These are phyloP conservation scores for Somion occarium DNA, from an alignment of 1,284 basidiomycete species.

Conservation along the genomic window DNA sequence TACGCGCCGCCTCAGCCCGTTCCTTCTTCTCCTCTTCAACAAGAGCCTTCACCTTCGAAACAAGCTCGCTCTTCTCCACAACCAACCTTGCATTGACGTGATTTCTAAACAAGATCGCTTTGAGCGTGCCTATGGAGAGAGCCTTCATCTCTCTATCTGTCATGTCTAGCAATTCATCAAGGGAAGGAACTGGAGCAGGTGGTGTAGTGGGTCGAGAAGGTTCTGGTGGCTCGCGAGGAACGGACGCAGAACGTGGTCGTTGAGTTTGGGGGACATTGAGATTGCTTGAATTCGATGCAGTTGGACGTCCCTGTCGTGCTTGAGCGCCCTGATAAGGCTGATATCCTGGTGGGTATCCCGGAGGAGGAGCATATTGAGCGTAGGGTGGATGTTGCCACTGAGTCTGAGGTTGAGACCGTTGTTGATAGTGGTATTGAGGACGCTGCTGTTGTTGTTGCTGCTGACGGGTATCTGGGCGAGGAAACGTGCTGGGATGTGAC, in stretches of 20 bases:
- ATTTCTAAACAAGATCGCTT: constrained; percentile 71
- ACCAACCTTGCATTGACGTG: constrained; percentile 59
- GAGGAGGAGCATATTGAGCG: constrained; percentile 4
- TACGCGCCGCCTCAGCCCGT: constrained; percentile 43
- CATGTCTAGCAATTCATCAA: constrained; percentile 66
- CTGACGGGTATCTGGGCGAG: constrained; percentile 31
- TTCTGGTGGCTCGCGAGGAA: constrained; percentile 25
- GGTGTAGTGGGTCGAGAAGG: constrained; percentile 21
- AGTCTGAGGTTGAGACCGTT: constrained; percentile 1
- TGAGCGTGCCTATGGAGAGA: constrained; percentile 64
- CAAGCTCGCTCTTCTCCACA: constrained; percentile 72
- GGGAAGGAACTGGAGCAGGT: constrained; percentile 37
- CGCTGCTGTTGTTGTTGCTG: constrained; percentile 9
- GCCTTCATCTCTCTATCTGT: constrained; percentile 47
- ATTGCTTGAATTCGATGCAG: constrained; percentile 8
- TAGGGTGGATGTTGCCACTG: constrained; percentile 4
- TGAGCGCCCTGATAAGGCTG: not conserved
- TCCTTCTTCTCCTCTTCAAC: constrained; percentile 64
- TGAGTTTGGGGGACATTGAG: constrained; percentile 20
- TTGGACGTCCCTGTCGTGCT: not conserved
- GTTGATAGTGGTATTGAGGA: constrained; percentile 3
- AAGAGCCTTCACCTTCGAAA: constrained; percentile 59
- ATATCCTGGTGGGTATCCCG: constrained; percentile 9
- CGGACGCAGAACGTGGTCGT: constrained; percentile 33
- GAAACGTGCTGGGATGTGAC: constrained; percentile 27